Base-by-base conservation (phyloP, 768 basidiomycete genomes). In the Pleurotus cornucopiae region DNA sequence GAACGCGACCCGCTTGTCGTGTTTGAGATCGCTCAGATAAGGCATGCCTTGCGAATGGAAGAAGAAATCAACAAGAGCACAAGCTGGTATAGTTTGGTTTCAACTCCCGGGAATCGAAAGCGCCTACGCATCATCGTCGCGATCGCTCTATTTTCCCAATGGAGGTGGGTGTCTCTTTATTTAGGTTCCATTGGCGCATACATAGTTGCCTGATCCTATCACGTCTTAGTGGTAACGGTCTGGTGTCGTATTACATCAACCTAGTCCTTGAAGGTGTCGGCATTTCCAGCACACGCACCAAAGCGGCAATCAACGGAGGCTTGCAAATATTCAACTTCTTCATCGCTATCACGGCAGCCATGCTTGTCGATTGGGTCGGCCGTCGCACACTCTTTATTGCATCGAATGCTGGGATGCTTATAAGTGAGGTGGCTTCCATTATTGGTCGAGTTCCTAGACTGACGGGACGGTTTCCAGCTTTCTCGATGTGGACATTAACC, bases 221-320 rank as follows among this genome's bases (percentile, higher is more conserved):
- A 9, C 21, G 11, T 37, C 37, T 39, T 46, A 57, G 84, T 49
- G 85, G 85, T 1, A 88, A 87, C 53, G 87, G 86, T 13, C 70
- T 89, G 30, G 81, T 88, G 1, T 85, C 85, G 1, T 88, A 86
- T 67, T 91, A 90, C 64, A 86, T 91, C 60, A 81, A 85, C 59
- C 69, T 85, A 13, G 79, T 89, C 2, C 68, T 91, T 43, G 78
- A 83, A 44, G 79, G 83, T 40, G 79, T 90, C 14, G 87, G 86
- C 0, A 79, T 90, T 57, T 73, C 69, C 0, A 66, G 69, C 41
- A 72, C 82, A 0, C 71, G 73, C 21, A 83, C 80, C 1, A 84
- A 85, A 62, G 77, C 80, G 2, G 68, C 73, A 26, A 86, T 89
- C 63, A 89, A 86, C 58, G 84, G 85, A 1, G 71, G 75, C 34